Conservation (phyloP, 495 filamentous ascomycete genomes). For the Aspergillus egyptiacus region DNA sequence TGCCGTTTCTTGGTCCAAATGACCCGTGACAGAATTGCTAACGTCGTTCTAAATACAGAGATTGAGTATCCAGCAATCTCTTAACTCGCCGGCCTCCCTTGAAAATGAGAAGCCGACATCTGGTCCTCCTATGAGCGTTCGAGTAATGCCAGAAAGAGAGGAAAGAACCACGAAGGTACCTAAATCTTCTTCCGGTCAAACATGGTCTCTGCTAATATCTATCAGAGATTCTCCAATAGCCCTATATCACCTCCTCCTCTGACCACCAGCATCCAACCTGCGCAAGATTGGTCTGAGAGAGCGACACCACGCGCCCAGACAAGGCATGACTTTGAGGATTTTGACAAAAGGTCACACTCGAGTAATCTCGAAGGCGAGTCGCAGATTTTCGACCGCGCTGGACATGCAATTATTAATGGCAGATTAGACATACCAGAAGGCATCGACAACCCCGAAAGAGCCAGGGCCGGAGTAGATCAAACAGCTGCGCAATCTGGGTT, state of each 20-base stretch:
- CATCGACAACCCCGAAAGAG: slow-evolving; percentile 23
- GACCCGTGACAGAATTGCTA: background rate
- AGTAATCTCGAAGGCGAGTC: slow-evolving; percentile 67
- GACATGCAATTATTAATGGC: slow-evolving; percentile 15
- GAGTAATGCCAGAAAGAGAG: slow-evolving; percentile 13
- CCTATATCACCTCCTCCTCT: slow-evolving; percentile 59
- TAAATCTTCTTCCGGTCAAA: background rate
- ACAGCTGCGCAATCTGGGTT: slow-evolving; percentile 26
- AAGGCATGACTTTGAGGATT: slow-evolving; percentile 60
- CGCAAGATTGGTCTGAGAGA: slow-evolving; percentile 58
- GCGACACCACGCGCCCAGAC: slow-evolving; percentile 81
- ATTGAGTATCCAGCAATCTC: background rate
- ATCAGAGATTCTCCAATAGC: slow-evolving; percentile 26
- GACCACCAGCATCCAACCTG: slow-evolving; percentile 60
- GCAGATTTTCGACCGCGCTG: background rate
- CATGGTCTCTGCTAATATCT: slow-evolving; percentile 8
- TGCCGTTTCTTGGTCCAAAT: background rate
- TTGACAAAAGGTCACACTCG: slow-evolving; percentile 40
- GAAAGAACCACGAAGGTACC: slow-evolving; percentile 17
- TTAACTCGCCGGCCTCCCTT: background rate
- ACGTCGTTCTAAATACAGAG: background rate
- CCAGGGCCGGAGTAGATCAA: slow-evolving; percentile 36
- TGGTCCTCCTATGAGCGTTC: background rate
- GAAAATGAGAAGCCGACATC: background rate
- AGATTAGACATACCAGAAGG: slow-evolving; percentile 43